phyloP scores from a whole-genome alignment of 164 flowering plant genomes.

The Sextonia rubra region DNA sequence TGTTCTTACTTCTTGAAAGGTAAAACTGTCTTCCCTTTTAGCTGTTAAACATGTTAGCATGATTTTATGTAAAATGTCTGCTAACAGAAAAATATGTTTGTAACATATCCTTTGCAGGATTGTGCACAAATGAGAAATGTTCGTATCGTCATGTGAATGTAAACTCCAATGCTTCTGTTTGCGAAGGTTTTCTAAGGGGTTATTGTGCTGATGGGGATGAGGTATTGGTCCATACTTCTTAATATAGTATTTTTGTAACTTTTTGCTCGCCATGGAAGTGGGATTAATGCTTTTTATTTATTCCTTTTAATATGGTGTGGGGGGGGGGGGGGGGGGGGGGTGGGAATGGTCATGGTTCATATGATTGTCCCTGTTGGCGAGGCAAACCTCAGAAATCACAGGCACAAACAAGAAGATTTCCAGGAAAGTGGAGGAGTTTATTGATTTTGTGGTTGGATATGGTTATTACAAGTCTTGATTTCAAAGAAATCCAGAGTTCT shows the following conservation, averaged over 20 bases:
- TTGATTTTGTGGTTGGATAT: too few relatives aligned
- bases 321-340: too few relatives aligned
- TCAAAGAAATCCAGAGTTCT: too few relatives aligned
- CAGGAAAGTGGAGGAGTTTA: too few relatives aligned
- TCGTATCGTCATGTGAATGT: conserved; percentile 95
- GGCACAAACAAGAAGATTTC: too few relatives aligned
- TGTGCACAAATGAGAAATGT: conserved; percentile 75
- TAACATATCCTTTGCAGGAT: conserved; percentile 35
- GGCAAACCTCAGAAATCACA: too few relatives aligned
- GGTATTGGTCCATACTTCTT: conserved; percentile 42
- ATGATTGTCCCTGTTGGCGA: too few relatives aligned
- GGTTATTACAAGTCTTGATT: too few relatives aligned
- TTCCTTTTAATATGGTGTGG: background rate
- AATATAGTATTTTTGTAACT: background rate
- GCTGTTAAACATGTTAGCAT: background rate
- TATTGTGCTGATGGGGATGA: conserved; percentile 93
- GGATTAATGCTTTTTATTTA: background rate
- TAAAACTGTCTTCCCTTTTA: conserved; percentile 17
- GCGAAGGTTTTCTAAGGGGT: conserved; percentile 91
- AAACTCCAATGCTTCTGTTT: conserved; percentile 68
- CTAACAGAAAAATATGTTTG: background rate
- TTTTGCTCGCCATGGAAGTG: background rate
- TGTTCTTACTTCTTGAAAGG: conserved; percentile 93
- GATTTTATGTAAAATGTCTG: background rate
- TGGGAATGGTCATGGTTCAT: background rate